Evolutionary conservation across 768 basidiomycete species (phyloP), one percentile per base, ranked within the genome.

Genomic region (Lepiota venenata): DNA sequence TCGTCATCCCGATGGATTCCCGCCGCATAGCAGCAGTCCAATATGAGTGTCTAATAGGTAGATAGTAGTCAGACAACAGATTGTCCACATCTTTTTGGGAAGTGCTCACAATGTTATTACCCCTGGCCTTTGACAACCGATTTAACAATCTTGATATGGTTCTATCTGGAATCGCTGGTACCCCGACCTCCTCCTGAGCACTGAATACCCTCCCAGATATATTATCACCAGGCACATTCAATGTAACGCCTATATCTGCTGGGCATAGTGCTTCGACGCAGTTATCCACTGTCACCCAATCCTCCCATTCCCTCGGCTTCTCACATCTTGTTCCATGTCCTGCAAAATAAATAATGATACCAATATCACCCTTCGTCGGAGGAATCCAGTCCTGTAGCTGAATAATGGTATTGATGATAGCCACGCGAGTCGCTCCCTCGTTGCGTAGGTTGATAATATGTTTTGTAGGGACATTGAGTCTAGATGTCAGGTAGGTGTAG

Each of bases 1-100:
- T 43, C 41, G 2, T 45, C 37, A 27, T 46, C 25, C 11, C 75
- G 67, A 10, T 64, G 69, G 7, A 71, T 63, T 0, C 74, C 72
- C 1, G 64, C 73, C 4, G 78, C 74, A 58, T 69, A 64, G 57
- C 78, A 79, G 45, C 78, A 78, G 50, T 78, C 78, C 5, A 79
- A 63, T 40, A 79, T 74, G 12, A 79, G 60, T 10, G 72, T 76
- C 78, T 79, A 50, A 15, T 5, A 9, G 53, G 55, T 27, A 27
- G 44, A 8, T 9, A n/a, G 11, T 18, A 15, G 14, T 8, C 12
- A 35, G n/a, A 27, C 4, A n/a, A 25, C 25, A 25, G 25, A 25
- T 25, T 5, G 5, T 25, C 5, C 25, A 2, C 25, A 25, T 25
- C 25, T 37, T 16, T 38, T 38, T 35, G 22, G 4, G 25, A 29